A percentile compares a stretch with the other conserved stretches of the same genome.
phyloP scores from a whole-genome alignment of 2,329 filamentous ascomycete species.

The Alternaria ethzedia region DNA sequence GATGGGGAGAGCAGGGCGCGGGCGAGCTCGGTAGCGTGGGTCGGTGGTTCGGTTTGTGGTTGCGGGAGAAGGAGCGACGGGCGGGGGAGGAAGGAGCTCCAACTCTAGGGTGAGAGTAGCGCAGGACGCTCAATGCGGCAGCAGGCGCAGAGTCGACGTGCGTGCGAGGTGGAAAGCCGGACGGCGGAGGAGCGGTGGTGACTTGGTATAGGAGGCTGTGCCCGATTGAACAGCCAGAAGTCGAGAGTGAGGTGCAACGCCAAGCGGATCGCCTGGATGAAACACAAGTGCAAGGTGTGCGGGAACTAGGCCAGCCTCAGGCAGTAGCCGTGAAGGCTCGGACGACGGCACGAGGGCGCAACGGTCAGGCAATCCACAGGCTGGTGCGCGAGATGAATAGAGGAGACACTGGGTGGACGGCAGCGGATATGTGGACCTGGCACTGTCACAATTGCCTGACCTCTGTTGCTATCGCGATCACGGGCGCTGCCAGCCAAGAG shows the following conservation, averaged over 20 bases:
- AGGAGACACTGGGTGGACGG: neutral
- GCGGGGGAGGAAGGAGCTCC: slow-evolving; percentile 21
- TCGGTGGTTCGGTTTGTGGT: slow-evolving; percentile 10
- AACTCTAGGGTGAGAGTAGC: slow-evolving; percentile 27
- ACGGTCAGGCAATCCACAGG: neutral
- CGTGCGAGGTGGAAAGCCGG: slow-evolving; percentile 21
- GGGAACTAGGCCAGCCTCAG: slow-evolving; percentile 27
- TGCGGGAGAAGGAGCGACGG: slow-evolving; percentile 23
- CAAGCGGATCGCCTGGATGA: slow-evolving; percentile 32
- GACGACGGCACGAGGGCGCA: slow-evolving; percentile 1
- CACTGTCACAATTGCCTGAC: neutral
- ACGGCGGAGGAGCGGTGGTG: slow-evolving; percentile 26
- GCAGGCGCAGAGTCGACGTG: slow-evolving; percentile 15
- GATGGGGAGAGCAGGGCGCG: slow-evolving; percentile 25
- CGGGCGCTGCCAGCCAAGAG: neutral
- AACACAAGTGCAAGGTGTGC: slow-evolving; percentile 21
- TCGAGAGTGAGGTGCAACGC: slow-evolving; percentile 25
- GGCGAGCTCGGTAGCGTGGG: slow-evolving; percentile 19
- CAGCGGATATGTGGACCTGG: neutral
- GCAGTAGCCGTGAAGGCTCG: slow-evolving; percentile 14
- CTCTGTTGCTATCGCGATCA: neutral
- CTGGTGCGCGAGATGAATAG: neutral
- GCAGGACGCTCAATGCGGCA: slow-evolving; percentile 34
- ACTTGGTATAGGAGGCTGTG: slow-evolving; percentile 28
- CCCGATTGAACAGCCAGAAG: slow-evolving; percentile 23